Percentiles rank a stretch among this genome's conserved stretches.
Conservation (phyloP, 495 filamentous ascomycete genomes). For the Apiosordaria backusii region DNA sequence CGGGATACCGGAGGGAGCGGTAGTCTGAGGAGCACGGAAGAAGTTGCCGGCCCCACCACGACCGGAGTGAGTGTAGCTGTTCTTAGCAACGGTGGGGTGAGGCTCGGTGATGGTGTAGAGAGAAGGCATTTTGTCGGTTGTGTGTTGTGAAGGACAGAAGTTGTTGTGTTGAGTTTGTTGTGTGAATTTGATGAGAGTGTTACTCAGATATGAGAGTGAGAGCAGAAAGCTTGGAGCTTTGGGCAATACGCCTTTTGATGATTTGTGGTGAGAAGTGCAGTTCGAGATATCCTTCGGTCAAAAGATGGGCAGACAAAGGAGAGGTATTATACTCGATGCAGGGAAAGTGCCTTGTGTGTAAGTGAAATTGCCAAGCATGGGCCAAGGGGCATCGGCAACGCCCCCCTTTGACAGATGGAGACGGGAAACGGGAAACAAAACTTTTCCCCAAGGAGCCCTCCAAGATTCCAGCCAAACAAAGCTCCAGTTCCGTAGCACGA, state of each 20-base stretch:
- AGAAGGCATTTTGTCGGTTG: conserved; percentile 35
- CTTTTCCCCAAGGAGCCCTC: neutral
- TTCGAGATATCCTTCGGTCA: conserved; percentile 3
- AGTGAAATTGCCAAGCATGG: conserved; percentile 3
- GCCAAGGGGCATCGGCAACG: neutral
- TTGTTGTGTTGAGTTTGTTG: conserved; percentile 13
- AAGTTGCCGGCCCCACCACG: conserved; percentile 89
- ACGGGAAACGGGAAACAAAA: neutral
- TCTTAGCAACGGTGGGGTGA: conserved; percentile 65
- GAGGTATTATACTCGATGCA: conserved; percentile 8
- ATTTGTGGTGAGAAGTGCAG: neutral
- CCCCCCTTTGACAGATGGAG: conserved; percentile 1
- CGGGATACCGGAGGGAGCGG: conserved; percentile 40
- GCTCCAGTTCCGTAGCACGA: conserved; percentile 14
- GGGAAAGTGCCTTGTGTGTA: conserved; percentile 6
- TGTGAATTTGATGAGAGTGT: conserved; percentile 3
- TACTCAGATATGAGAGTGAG: conserved; percentile 6
- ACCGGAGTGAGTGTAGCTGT: conserved; percentile 68
- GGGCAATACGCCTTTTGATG: neutral
- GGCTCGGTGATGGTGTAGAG: conserved; percentile 73
- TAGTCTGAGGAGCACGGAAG: conserved; percentile 64
- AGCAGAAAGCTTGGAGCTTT: neutral
- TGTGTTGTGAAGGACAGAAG: conserved; percentile 26
- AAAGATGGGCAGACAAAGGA: neutral
- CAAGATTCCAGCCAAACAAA: conserved; percentile 11